Base-by-base conservation (phyloP, 2,329 filamentous ascomycete species). In the Penicillium brevicompactum region DNA sequence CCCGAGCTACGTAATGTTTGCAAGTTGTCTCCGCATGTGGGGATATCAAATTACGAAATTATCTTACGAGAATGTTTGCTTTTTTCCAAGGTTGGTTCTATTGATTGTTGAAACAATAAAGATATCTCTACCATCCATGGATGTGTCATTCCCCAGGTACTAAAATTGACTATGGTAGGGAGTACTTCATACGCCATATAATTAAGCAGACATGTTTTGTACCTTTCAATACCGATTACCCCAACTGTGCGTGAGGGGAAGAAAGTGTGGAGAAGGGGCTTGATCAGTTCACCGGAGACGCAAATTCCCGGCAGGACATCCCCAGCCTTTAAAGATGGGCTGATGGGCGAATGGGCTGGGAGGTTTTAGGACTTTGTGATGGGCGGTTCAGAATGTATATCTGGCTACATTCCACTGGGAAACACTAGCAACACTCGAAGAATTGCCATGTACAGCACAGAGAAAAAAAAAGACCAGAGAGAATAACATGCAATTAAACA, bases 231-330 rank as follows among this genome's bases (percentile, higher is more conserved):
- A 27, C 24, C 24, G 13, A 34, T 37, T 69, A 68, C 67, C 64
- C 67, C 67, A 67, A 70, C 51, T 65, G 47, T 53, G 59, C 51
- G 66, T 69, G 67, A 70, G 67, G 67, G 67, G 67, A 67, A 66
- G 54, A 47, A n/a, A 5, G 24, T 47, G 51, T 38, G 41, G 49
- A 50, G 61, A 55, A 32, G 16, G 30, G 16, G 47, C 61, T 58
- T 30, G 43, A 61, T 63, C 60, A 65, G 62, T 54, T 66, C 63
- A 66, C 63, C 63, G 63, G 58, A 51, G 49, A 31, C 46, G 22
- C 3, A 31, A 41, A n/a, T 32, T 57, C 16, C 61, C 60, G 59
- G 47, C 41, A 49, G 42, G 46, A 55, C 49, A 46, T 61, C 51
- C 44, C 53, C 57, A 49, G 56, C 41, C 30, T 37, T 43, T 37